Evolutionary conservation across 2,329 filamentous ascomycete species (phyloP).

Genomic region (Trichophyton benhamiae): DNA sequence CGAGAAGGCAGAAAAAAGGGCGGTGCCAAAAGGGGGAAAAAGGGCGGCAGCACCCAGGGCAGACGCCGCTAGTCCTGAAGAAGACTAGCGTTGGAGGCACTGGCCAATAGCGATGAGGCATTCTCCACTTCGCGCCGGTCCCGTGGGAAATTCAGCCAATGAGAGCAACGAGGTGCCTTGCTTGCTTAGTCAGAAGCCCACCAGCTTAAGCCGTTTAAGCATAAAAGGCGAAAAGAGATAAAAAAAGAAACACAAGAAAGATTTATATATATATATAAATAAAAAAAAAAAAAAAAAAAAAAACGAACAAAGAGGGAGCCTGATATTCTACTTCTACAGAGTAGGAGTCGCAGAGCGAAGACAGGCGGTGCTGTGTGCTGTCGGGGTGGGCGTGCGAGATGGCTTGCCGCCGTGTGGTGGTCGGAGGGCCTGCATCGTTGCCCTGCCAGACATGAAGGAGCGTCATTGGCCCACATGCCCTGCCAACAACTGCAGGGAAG

Average conservation of each 20-base stretch:
- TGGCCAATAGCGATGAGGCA: neutral
- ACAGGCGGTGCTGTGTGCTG: too few relatives aligned
- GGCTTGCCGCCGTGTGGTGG: neutral
- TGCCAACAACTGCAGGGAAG: neutral
- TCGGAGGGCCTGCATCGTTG: neutral
- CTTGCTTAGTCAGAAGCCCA: neutral
- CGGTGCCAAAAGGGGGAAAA: constrained; percentile 1
- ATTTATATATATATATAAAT: too few relatives aligned
- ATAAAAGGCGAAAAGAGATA: neutral
- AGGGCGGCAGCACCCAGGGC: neutral
- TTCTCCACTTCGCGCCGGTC: neutral
- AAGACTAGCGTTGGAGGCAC: neutral
- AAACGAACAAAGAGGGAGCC: neutral
- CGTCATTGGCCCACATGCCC: neutral
- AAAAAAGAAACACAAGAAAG: neutral
- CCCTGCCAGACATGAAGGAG: neutral
- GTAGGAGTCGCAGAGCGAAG: neutral
- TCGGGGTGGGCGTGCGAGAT: too few relatives aligned
- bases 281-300: too few relatives aligned
- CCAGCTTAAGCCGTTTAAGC: neutral
- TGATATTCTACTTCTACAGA: too few relatives aligned
- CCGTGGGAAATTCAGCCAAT: neutral
- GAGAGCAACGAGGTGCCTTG: neutral
- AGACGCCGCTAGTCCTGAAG: neutral
- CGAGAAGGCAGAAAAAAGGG: neutral